Conservation (phyloP, 176 grass and related monocot genomes). For the Eragrostis curvula region DNA sequence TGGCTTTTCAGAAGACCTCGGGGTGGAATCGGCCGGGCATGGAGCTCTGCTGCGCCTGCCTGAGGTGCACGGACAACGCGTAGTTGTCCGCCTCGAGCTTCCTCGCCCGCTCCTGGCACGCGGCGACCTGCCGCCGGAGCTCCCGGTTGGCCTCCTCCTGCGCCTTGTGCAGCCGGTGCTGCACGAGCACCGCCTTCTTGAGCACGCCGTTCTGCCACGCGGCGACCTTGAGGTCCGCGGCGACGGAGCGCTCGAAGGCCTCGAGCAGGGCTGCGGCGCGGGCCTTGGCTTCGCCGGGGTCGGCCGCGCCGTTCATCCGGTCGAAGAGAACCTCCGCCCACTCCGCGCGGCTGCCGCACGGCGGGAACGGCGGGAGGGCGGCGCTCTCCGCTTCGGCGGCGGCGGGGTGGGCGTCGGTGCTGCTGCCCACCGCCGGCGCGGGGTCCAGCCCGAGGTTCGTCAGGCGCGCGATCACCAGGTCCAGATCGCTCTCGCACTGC, state of each 20-base stretch:
- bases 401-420: neutral
- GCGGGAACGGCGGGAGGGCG: neutral
- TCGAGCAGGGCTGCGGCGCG: slow-evolving; percentile 17
- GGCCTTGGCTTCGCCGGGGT: neutral
- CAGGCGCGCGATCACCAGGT: neutral
- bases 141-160: neutral
- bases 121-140: neutral
- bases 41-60: neutral
- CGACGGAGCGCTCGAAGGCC: neutral
- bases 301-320: neutral
- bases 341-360: neutral
- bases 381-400: neutral
- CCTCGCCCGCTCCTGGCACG: neutral
- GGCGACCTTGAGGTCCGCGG: neutral
- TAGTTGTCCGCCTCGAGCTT: slow-evolving; percentile 43
- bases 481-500: neutral
- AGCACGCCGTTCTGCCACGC: slow-evolving; percentile 6
- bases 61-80: neutral
- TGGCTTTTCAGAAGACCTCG: slow-evolving; percentile 6
- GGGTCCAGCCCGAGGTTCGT: neutral
- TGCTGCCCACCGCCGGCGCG: neutral
- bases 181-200: slow-evolving; percentile 24
- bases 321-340: neutral
- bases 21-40: slow-evolving; percentile 20
- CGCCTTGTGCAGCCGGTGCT: neutral